phyloP scores from a whole-genome alignment of 495 filamentous ascomycete genomes.

The Beverwykella pulmonaria region DNA sequence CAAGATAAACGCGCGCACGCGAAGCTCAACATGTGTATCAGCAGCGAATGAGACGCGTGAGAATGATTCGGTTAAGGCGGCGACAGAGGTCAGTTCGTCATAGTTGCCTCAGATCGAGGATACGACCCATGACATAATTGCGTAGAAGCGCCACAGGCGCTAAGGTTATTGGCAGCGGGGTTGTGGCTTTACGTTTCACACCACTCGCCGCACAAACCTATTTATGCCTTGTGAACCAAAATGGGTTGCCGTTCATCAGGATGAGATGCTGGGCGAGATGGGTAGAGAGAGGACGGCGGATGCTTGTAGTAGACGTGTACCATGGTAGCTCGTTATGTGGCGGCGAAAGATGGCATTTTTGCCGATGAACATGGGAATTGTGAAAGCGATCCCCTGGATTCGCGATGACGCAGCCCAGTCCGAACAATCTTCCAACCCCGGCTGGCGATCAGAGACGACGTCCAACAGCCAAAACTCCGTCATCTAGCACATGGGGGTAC shows the following conservation, averaged over 20 bases:
- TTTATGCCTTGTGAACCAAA: background rate
- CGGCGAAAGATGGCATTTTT: background rate
- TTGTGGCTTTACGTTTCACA: background rate
- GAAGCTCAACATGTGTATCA: background rate
- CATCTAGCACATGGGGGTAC: background rate
- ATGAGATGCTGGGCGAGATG: background rate
- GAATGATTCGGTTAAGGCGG: background rate
- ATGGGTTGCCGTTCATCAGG: background rate
- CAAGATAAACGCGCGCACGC: background rate
- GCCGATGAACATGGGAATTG: background rate
- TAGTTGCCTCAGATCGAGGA: background rate
- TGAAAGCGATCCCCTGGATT: background rate
- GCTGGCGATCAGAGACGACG: background rate
- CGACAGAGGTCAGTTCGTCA: background rate
- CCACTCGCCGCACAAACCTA: background rate
- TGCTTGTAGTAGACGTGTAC: too few species aligned
- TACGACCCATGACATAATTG: background rate
- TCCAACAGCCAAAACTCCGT: background rate
- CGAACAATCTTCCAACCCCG: background rate
- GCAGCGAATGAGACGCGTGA: background rate
- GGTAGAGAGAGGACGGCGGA: background rate
- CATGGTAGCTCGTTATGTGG: background rate
- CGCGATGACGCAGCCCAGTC: background rate
- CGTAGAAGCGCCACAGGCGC: background rate
- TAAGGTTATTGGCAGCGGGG: background rate